Percentiles rank a stretch among this genome's conserved stretches.
phyloP scores from a whole-genome alignment of 2,329 filamentous ascomycete genomes.

The Chalara sp. region DNA sequence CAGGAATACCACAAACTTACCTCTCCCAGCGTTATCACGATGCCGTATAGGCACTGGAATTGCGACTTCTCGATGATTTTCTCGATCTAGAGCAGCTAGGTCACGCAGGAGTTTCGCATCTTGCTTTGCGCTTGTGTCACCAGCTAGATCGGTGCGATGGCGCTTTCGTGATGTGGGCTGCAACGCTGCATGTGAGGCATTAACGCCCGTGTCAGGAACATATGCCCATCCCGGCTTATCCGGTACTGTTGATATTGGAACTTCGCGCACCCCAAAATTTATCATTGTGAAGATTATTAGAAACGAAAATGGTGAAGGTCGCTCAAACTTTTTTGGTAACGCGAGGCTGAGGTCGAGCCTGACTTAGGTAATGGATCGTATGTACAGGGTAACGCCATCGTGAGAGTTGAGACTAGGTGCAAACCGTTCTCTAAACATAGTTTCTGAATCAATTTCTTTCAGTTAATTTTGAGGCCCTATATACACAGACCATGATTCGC shows the following conservation, averaged over 20 bases:
- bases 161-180: slow-evolving; percentile 62
- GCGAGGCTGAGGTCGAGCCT: no score
- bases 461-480: no score
- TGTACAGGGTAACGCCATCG: no score
- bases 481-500: no score
- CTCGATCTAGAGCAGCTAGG: slow-evolving; percentile 74
- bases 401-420: no score
- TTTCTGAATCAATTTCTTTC: no score
- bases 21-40: slow-evolving; percentile 35
- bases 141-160: slow-evolving; percentile 46
- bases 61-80: slow-evolving; percentile 66
- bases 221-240: slow-evolving; percentile 87
- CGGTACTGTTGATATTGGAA: slow-evolving; percentile 63
- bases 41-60: slow-evolving; percentile 60
- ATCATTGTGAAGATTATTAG: slow-evolving; percentile 37
- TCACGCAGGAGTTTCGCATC: slow-evolving; percentile 76
- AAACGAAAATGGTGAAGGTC: no score
- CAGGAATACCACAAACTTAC: slow-evolving; percentile 16
- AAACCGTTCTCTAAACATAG: no score
- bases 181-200: slow-evolving; percentile 45
- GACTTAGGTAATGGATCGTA: no score
- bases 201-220: slow-evolving; percentile 66
- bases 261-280: slow-evolving; percentile 74
- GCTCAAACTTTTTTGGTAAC: no score
- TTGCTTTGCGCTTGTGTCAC: slow-evolving; percentile 72